These are phyloP conservation scores for Daldinia decipiens DNA, from an alignment of 495 filamentous ascomycete genomes.

Conservation along the genomic window DNA sequence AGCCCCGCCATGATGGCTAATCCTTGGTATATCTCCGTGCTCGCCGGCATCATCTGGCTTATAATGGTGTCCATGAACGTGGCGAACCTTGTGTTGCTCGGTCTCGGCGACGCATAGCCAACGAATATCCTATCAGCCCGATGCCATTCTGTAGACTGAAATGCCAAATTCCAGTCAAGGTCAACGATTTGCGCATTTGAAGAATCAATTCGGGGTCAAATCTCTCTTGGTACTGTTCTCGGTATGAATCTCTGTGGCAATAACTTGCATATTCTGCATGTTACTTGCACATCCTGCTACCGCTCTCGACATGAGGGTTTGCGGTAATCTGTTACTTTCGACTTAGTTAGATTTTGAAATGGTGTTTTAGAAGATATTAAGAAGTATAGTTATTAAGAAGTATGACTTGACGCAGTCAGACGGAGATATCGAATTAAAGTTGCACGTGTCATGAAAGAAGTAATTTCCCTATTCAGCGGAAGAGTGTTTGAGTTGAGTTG, in stretches of 20 bases:
- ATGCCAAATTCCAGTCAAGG: neutral
- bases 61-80: conserved; percentile 79
- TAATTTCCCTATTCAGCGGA: neutral
- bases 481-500: neutral
- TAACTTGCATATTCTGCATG: neutral
- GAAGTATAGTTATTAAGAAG: conserved; percentile 1
- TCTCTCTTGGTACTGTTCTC: neutral
- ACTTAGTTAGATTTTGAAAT: neutral
- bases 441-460: neutral
- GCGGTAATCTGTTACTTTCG: conserved; percentile 2
- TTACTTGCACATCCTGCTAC: neutral
- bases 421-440: neutral
- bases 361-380: neutral
- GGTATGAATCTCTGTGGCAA: neutral
- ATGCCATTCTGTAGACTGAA: neutral
- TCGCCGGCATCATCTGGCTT: conserved; percentile 71
- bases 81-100: conserved; percentile 74
- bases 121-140: neutral
- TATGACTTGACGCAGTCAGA: neutral
- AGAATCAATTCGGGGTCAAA: neutral
- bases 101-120: conserved; percentile 58
- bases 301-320: neutral
- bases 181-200: neutral
- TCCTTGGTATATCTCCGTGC: conserved; percentile 62
- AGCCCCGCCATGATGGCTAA: conserved; percentile 68